These are phyloP conservation scores for Starmerella floricola DNA, from an alignment of 805 yeast genomes.

Conservation along the genomic window DNA sequence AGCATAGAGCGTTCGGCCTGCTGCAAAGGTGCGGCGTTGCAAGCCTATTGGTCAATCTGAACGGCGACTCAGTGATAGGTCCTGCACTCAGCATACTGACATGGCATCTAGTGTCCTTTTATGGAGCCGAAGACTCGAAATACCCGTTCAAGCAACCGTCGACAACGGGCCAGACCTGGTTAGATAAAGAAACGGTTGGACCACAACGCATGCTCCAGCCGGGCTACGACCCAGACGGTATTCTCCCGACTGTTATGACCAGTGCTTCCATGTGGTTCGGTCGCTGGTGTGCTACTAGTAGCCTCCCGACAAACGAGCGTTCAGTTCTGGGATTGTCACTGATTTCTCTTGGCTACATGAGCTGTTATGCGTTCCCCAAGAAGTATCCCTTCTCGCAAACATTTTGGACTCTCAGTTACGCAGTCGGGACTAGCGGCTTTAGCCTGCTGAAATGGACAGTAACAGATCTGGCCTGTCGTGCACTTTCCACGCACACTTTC, in stretches of 20 bases:
- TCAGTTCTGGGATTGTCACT: constrained; percentile 23
- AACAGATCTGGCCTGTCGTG: constrained; percentile 10
- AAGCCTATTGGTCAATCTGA: constrained; percentile 17
- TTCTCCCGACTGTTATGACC: constrained; percentile 30
- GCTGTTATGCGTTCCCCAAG: constrained; percentile 26
- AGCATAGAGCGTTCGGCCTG: constrained; percentile 24
- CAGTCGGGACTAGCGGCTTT: constrained; percentile 27
- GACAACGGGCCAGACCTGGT: constrained; percentile 27
- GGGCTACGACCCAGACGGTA: constrained; percentile 31
- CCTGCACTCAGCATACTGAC: constrained; percentile 22
- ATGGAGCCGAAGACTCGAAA: constrained; percentile 20
- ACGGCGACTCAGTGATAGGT: constrained; percentile 1
- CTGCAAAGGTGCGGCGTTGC: constrained; percentile 26
- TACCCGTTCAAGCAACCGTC: constrained; percentile 26
- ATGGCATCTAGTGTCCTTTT: constrained; percentile 25
- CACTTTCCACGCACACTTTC: neutral
- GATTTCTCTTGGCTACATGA: constrained; percentile 23
- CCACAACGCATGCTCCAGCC: constrained; percentile 21
- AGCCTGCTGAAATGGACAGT: constrained; percentile 26
- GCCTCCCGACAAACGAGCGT: constrained; percentile 21
- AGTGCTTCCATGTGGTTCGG: constrained; percentile 32
- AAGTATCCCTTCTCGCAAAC: constrained; percentile 30
- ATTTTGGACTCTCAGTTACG: constrained; percentile 31
- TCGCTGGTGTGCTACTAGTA: constrained; percentile 24
- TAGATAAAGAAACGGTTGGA: constrained; percentile 28